Evolutionary conservation across 139 green algal species (phyloP), one percentile per base, ranked within the genome.

Genomic region (Tetraselmis chui): DNA sequence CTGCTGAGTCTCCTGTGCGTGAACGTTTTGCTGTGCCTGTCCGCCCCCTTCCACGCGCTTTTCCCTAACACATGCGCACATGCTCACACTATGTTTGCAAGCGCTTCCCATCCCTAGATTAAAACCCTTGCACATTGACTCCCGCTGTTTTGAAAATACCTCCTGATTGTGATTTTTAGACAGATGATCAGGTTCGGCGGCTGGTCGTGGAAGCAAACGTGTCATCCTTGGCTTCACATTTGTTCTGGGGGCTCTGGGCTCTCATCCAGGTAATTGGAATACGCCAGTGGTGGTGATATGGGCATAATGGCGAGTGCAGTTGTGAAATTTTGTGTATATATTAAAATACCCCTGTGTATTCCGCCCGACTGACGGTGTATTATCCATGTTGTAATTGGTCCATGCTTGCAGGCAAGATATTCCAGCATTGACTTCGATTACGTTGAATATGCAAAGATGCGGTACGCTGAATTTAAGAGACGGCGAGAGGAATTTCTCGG

Each of bases 211-310:
- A 98, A 86, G 92, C 90, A 23, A 94, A 96, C 76, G 30, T 91
- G 2, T 98, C 90, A 82, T 85, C 94, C 0, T 88, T 98, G 5
- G 94, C 89, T 1, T 92, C 92, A 0, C 96, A 99, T 77, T 79
- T 94, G n/a, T 98, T 92, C 80, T 99, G 96, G 96, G 94, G 92
- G n/a, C 77, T 96, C 0, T 99, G 96, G 95, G 83, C 87, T 0
- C 81, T 97, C 27, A 86, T 98, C 1, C 94, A 98, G 83, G 88
- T 82, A 29, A 28, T 77, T 2, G 25, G n/a, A 22, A 23, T 77
- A 77, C n/a, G n/a, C 74, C 26, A n/a, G n/a, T n/a, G n/a, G n/a
- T n/a, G n/a, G n/a, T n/a, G n/a, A n/a, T n/a, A n/a, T n/a, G n/a
- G n/a, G n/a, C n/a, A n/a, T n/a, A n/a, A n/a, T n/a, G n/a, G n/a